A percentile compares a stretch with the other conserved stretches of the same genome.
Evolutionary conservation across 1,284 basidiomycete species (phyloP).

Genomic region (Coniferiporia sulphurascens): DNA sequence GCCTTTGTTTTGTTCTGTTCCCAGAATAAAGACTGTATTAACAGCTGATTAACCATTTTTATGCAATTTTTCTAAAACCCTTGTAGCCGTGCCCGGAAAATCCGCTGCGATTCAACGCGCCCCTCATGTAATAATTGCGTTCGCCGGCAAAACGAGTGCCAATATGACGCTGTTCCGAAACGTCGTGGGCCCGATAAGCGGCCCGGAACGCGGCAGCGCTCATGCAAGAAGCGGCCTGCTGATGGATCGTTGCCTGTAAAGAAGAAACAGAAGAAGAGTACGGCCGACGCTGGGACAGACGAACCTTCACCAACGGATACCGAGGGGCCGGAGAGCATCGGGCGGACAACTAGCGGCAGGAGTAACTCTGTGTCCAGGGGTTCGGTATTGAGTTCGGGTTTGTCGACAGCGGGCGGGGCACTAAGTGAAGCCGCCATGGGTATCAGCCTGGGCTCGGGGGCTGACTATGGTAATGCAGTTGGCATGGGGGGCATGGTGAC

Average conservation of each 20-base stretch:
- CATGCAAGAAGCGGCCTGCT: constrained; percentile 69
- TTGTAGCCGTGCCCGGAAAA: constrained; percentile 71
- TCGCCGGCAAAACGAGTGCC: constrained; percentile 66
- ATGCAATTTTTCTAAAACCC: not conserved
- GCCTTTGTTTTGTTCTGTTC: no score
- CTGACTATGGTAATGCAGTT: not conserved
- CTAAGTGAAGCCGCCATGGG: not conserved
- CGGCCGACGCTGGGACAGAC: constrained; percentile 20
- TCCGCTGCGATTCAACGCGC: constrained; percentile 76
- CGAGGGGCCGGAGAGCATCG: not conserved
- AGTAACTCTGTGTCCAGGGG: not conserved
- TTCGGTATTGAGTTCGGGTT: not conserved
- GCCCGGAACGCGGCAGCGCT: constrained; percentile 73
- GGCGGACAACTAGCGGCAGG: not conserved
- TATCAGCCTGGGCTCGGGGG: not conserved
- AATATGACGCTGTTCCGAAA: constrained; percentile 74
- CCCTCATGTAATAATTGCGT: constrained; percentile 75
- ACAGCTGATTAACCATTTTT: not conserved
- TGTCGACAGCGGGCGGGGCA: not conserved
- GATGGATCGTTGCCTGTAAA: constrained; percentile 52
- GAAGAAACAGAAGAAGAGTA: constrained; percentile 48
- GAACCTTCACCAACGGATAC: not conserved
- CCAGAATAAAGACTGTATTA: no score
- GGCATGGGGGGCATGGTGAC: not conserved
- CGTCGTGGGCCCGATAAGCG: constrained; percentile 78